Percentiles rank a stretch among this genome's conserved stretches.
phyloP scores from a whole-genome alignment of 306 rosid genomes.

The Ammopiptanthus mongolicus region DNA sequence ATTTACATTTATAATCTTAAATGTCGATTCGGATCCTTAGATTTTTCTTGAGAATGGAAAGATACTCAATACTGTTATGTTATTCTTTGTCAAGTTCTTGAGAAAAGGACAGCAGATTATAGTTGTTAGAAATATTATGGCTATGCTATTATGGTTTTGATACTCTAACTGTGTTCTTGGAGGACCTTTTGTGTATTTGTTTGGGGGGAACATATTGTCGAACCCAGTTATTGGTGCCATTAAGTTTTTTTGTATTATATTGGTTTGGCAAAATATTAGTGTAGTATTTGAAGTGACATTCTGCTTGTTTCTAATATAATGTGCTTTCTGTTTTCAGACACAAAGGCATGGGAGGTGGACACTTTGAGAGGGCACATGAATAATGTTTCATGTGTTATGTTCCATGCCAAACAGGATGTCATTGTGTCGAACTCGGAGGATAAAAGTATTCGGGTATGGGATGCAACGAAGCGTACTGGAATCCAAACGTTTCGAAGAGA shows the following conservation, averaged over 20 bases:
- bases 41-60: background rate
- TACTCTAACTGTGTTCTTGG: background rate
- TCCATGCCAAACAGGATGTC: constrained; percentile 72
- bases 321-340: constrained; percentile 38
- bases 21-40: background rate
- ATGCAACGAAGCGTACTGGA: constrained; percentile 65
- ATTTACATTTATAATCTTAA: background rate
- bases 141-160: no score
- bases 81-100: background rate
- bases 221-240: background rate
- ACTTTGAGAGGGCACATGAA: constrained; percentile 78
- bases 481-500: constrained; percentile 74
- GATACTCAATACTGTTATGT: background rate
- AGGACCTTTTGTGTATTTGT: background rate
- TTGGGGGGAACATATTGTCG: background rate
- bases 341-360: constrained; percentile 84
- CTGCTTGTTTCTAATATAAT: background rate
- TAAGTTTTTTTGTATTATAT: background rate
- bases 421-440: constrained; percentile 78
- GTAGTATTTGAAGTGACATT: background rate
- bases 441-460: constrained; percentile 79
- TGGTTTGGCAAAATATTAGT: background rate
- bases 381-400: constrained; percentile 72
- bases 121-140: background rate
- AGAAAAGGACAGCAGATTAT: background rate